phyloP scores from a whole-genome alignment of 2,329 filamentous ascomycete species.

The Cercospora beticola region DNA sequence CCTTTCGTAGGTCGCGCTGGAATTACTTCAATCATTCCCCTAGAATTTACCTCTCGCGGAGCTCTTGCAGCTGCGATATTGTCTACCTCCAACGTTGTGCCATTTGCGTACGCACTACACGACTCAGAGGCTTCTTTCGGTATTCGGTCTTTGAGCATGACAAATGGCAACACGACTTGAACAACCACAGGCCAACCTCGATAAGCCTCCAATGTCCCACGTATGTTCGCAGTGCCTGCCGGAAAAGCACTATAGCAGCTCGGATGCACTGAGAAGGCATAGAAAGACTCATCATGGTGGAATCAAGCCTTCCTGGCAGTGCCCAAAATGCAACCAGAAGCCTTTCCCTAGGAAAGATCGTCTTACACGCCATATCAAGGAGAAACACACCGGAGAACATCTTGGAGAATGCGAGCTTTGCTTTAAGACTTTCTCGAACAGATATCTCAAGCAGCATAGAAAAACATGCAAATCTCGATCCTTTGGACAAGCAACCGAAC shows the following conservation, averaged over 20 bases:
- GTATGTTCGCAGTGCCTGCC: neutral
- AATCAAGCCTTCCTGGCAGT: neutral
- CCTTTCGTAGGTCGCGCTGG: too few species aligned
- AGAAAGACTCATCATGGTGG: neutral
- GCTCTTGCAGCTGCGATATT: neutral
- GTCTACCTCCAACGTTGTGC: neutral
- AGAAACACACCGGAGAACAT: neutral
- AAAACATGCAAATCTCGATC: neutral
- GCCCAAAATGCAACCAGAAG: neutral
- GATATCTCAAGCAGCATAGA: neutral
- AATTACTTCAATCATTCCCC: too few species aligned
- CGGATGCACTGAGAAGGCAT: neutral
- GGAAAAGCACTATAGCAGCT: neutral
- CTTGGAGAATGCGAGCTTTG: neutral
- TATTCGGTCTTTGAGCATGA: neutral
- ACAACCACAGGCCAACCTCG: neutral
- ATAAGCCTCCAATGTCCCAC: neutral
- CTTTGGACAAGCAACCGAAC: neutral
- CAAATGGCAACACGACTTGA: neutral
- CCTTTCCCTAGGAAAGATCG: neutral
- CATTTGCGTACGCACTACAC: neutral
- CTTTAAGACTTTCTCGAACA: neutral
- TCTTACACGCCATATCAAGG: neutral
- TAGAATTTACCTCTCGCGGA: too few species aligned
- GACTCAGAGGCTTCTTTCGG: neutral